Base-by-base conservation (phyloP, 352 stramenopile genomes). In the Globisporangium abappressorium region DNA sequence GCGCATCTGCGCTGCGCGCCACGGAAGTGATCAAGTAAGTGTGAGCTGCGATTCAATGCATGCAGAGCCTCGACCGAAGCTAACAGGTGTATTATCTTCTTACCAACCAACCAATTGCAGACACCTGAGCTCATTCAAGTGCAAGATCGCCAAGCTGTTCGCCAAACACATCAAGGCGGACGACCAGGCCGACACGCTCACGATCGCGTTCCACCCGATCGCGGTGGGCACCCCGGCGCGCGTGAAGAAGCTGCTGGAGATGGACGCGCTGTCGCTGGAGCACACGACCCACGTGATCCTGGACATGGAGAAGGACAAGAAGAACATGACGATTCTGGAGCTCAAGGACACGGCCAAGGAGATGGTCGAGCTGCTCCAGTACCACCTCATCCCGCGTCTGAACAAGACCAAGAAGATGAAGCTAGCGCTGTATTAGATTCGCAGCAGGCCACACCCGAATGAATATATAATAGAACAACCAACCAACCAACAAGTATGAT, bases 61-160 rank as follows among this genome's bases (percentile, higher is more conserved):
- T 33, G 30, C 3, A 33, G 30, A 33, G 30, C 30, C 30, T 33
- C 30, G 30, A 33, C 30, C 30, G 30, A 33, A 49, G 8, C 15
- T 49, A 47, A 47, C 14, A 20, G 20, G 15, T 43, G 28, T 34
- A 18, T 26, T 8, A 51, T n/a, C 11, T 53, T 22, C 18, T 20
- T 22, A 20, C 15, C 43, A 22, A 51, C 18, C 43, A 51, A 22
- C 18, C 43, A 49, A n/a, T 11, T 28, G 0, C 65, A 93, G 85
- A 62, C 80, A 89, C 63, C 72, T 96, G 65, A 75, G 81, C 46
- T 77, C 78, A 14, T 89, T 98, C 63, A 94, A 97, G 69, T 91
- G 95, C 66, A 92, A 93, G 28, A 80, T 96, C n/a, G 94, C 91
- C 51, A 99, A 99, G 75, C 82, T 99, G n/a, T 99, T 99, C 78